Evolutionary conservation across 2,329 filamentous ascomycete species (phyloP).

Genomic region (Lomentospora prolificans): DNA sequence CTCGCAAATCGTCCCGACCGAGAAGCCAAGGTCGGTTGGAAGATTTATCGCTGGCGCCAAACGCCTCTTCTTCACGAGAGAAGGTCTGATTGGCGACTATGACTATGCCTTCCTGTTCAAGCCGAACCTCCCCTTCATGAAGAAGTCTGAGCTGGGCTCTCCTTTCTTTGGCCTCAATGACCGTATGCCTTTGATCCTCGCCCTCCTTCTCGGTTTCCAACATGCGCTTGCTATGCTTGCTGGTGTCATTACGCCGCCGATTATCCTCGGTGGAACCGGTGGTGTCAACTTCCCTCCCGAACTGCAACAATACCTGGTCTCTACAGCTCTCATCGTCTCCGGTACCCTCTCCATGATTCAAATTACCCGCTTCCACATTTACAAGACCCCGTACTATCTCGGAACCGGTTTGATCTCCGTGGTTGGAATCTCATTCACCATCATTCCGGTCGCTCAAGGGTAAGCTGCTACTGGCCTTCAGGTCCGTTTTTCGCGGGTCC

Average conservation of each 20-base stretch:
- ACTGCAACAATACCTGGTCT: constrained; percentile 68
- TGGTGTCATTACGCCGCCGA: constrained; percentile 67
- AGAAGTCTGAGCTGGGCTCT: constrained; percentile 43
- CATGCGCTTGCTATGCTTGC: constrained; percentile 71
- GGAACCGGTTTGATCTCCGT: constrained; percentile 75
- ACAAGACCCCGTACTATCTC: constrained; percentile 59
- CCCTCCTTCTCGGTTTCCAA: constrained; percentile 66
- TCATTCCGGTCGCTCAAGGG: constrained; percentile 63
- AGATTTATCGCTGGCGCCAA: constrained; percentile 16
- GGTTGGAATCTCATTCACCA: constrained; percentile 68
- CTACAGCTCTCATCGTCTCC: constrained; percentile 68
- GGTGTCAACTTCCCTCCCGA: constrained; percentile 53
- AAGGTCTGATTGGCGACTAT: constrained; percentile 76
- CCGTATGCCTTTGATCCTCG: constrained; percentile 64
- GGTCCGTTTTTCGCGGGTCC: not conserved
- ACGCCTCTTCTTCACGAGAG: constrained; percentile 42
- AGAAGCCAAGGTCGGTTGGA: constrained; percentile 19
- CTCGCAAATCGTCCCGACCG: constrained; percentile 34
- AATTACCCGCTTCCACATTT: constrained; percentile 67
- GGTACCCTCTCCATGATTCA: constrained; percentile 67
- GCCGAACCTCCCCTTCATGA: constrained; percentile 75
- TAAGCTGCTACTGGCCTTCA: constrained; percentile 1
- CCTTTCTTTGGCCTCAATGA: constrained; percentile 83
- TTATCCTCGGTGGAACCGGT: constrained; percentile 54
- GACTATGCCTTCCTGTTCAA: constrained; percentile 85